These are phyloP conservation scores for Aspergillus haitiensis DNA, from an alignment of 495 filamentous ascomycete genomes.

Conservation along the genomic window DNA sequence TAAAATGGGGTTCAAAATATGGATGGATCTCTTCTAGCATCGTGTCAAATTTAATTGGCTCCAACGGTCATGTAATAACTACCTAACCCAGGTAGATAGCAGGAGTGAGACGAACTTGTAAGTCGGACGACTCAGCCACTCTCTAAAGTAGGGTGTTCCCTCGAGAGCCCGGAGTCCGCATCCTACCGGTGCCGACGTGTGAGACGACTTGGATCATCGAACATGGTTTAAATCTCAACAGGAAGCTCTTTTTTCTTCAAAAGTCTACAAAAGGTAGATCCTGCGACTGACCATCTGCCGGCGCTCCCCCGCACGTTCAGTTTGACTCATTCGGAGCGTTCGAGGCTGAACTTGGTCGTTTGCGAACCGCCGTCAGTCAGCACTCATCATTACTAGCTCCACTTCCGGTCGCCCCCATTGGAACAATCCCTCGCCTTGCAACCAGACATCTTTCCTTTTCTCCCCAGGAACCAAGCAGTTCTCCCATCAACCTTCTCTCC, in stretches of 20 bases:
- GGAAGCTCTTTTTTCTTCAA: background rate
- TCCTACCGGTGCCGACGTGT: background rate
- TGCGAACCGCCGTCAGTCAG: constrained; percentile 15
- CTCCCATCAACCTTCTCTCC: background rate
- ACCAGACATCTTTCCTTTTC: constrained; percentile 22
- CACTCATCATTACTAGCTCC: constrained; percentile 28
- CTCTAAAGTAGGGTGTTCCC: background rate
- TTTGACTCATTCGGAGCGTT: background rate
- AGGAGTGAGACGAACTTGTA: background rate
- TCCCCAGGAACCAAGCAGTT: background rate
- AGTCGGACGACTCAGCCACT: constrained; percentile 12
- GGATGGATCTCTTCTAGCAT: no score
- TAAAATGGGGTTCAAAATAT: no score
- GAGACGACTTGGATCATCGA: background rate
- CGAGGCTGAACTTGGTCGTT: constrained; percentile 9
- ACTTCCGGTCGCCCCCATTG: constrained; percentile 36
- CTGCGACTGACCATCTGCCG: no score
- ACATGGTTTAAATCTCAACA: background rate
- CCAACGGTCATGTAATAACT: background rate
- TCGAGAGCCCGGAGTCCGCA: constrained; percentile 1
- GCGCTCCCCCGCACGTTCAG: background rate
- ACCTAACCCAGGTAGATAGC: background rate
- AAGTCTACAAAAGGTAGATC: no score
- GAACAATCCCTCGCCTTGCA: constrained; percentile 29
- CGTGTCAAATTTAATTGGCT: no score